Evolutionary conservation across 2,329 filamentous ascomycete species (phyloP), one percentile per base, ranked within the genome.

Genomic region (Elsinoe necatrix): DNA sequence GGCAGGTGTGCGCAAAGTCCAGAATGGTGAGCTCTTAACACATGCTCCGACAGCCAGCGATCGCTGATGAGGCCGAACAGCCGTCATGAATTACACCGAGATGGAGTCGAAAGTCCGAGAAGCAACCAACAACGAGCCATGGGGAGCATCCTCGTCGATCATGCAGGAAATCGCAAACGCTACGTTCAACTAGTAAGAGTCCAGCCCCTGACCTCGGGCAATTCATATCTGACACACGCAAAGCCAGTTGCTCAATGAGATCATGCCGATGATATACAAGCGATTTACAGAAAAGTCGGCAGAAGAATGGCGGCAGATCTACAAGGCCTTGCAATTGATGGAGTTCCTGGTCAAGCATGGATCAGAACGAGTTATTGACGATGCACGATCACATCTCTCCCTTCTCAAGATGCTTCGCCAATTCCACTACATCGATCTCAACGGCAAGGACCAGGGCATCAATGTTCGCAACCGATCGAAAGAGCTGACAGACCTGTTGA

Each of bases 251-350:
- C 83, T 98, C 57, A 97, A 97, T 73, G 93, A 98, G 73, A 97
- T 98, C 70, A 98, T 98, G 93, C 93, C 93, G 63, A 93, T 98
- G 89, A 95, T 98, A 69, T 98, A 98, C 77, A 93, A 95, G 68
- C 88, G 93, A 62, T 98, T 98, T 73, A 98, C 93, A 60, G 93
- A 98, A 71, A 98, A 98, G 77, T 81, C 90, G 6, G 92, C 93
- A 57, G 93, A 98, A 71, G 93, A 98, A 75, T 98, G 93, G 93
- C 83, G 93, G 63, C 93, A 98, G 72, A 98, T 98, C 68, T 98
- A 98, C 81, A 98, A 98, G 78, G 79, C 79, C 8, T 84, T 98
- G 21, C 93, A 97, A 78, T 80, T 98, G 57, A 85, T 98, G 69
- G 92, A 98, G 71, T 95, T 95, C 68, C 81, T 98, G 29, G 86